A percentile compares a stretch with the other conserved stretches of the same genome.
Conservation (phyloP, 768 basidiomycete species). For the Exidia glandulosa region DNA sequence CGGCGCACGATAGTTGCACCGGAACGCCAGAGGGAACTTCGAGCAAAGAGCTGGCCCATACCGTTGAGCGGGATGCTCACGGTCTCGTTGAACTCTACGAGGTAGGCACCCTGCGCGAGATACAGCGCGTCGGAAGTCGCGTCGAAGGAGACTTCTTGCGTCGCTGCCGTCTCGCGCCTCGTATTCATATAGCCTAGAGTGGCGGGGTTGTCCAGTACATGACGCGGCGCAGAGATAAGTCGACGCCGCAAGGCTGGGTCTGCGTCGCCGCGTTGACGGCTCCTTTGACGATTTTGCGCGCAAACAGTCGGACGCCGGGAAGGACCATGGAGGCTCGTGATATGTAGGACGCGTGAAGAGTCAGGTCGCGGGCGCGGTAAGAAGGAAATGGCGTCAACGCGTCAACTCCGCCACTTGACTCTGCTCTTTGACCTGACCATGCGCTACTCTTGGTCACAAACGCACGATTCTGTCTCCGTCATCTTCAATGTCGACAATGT, state of each 20-base stretch:
- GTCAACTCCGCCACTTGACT: too few relatives aligned
- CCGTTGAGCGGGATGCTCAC: slow-evolving; percentile 8
- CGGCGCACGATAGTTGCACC: too few relatives aligned
- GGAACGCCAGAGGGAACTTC: slow-evolving; percentile 12
- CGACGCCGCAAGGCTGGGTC: slow-evolving; percentile 11
- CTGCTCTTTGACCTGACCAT: too few relatives aligned
- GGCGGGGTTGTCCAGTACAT: slow-evolving; percentile 6
- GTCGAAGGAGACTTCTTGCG: slow-evolving; percentile 6
- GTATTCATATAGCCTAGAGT: slow-evolving; percentile 11
- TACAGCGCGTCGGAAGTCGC: background rate
- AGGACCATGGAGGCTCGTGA: too few relatives aligned
- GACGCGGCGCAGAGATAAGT: slow-evolving; percentile 5
- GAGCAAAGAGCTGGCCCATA: slow-evolving; percentile 10
- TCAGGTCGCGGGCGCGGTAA: too few relatives aligned
- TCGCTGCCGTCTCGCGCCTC: slow-evolving; percentile 6
- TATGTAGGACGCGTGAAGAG: too few relatives aligned
- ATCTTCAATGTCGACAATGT: too few relatives aligned
- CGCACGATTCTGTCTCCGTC: too few relatives aligned
- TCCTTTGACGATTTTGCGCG: background rate
- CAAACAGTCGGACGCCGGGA: background rate
- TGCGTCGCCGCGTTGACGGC: background rate
- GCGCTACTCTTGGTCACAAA: too few relatives aligned
- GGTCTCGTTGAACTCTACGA: slow-evolving; percentile 14
- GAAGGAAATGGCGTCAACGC: too few relatives aligned
- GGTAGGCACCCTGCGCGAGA: slow-evolving; percentile 8